phyloP scores from a whole-genome alignment of 148 eudicot species.

The Silene conica region DNA sequence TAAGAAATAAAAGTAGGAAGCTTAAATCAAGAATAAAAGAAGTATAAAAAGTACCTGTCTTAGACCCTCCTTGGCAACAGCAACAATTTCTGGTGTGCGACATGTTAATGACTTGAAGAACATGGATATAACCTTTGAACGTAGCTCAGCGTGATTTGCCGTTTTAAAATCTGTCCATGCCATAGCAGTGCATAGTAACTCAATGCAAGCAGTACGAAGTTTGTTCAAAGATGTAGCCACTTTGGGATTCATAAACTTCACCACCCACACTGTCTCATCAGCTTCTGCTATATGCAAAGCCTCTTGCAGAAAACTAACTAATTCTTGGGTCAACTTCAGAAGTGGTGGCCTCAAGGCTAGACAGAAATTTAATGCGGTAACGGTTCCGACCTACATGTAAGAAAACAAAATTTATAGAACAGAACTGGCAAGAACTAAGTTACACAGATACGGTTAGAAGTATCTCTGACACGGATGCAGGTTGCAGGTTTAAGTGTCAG shows the following conservation, averaged over 20 bases:
- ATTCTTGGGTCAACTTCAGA: constrained; percentile 84
- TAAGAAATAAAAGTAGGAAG: not conserved
- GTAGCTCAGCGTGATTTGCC: constrained; percentile 76
- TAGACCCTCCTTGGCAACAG: constrained; percentile 95
- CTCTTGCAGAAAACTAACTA: constrained; percentile 85
- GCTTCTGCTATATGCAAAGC: constrained; percentile 95
- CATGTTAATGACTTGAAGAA: constrained; percentile 94
- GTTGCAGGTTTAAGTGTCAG: not conserved
- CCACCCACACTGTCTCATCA: constrained; percentile 87
- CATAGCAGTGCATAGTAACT: constrained; percentile 96
- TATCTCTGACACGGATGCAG: not conserved
- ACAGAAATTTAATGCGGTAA: constrained; percentile 94
- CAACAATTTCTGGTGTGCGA: constrained; percentile 84
- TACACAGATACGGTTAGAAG: not conserved
- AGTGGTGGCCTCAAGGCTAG: constrained; percentile 97
- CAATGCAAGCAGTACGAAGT: constrained; percentile 96
- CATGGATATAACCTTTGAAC: constrained; percentile 90
- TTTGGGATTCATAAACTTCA: constrained; percentile 88
- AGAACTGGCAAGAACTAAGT: not conserved
- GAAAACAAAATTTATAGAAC: not conserved
- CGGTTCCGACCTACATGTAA: constrained; percentile 80
- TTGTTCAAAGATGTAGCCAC: constrained; percentile 76
- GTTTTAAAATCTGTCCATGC: constrained; percentile 97
- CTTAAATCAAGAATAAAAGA: not conserved
- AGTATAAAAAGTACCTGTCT: constrained; percentile 59